phyloP scores from a whole-genome alignment of 495 filamentous ascomycete species.

The Melanomma pulvis-pyrius region DNA sequence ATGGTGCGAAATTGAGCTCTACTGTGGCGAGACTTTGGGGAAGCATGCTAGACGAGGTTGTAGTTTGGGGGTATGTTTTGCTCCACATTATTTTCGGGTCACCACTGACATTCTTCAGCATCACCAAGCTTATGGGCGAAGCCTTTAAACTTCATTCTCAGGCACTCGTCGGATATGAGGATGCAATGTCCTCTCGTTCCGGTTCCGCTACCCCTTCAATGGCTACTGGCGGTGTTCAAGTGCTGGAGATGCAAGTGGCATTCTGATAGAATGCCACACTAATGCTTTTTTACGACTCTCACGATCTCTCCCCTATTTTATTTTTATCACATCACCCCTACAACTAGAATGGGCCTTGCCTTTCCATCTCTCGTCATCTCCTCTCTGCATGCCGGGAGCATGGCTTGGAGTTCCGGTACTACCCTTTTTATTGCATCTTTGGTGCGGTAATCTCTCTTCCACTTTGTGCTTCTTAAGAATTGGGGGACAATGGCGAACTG shows the following conservation, averaged over 20 bases:
- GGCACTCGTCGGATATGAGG: constrained; percentile 90
- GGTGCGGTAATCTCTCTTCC: constrained; percentile 20
- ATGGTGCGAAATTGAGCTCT: constrained; percentile 81
- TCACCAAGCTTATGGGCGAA: constrained; percentile 97
- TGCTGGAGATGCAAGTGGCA: constrained; percentile 45
- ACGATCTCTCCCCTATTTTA: constrained; percentile 10
- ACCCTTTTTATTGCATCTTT: constrained; percentile 28
- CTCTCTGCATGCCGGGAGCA: constrained; percentile 37
- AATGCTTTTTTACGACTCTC: constrained; percentile 29
- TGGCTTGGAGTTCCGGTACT: constrained; percentile 35
- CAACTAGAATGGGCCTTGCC: constrained; percentile 36
- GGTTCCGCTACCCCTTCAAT: constrained; percentile 43
- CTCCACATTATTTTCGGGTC: constrained; percentile 10
- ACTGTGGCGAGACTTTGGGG: constrained; percentile 95
- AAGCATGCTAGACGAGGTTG: constrained; percentile 96
- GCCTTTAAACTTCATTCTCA: constrained; percentile 97
- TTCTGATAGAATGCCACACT: constrained; percentile 29
- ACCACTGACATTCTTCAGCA: constrained; percentile 56
- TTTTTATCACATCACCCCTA: neutral
- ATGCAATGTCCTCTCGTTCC: constrained; percentile 55
- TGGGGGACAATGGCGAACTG: constrained; percentile 30
- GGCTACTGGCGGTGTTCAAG: constrained; percentile 39
- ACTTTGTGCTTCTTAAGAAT: constrained; percentile 14
- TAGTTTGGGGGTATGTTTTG: constrained; percentile 87
- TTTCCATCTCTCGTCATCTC: constrained; percentile 32